These are phyloP conservation scores for Rhododendron griersonianum DNA, from an alignment of 148 eudicot species.

Conservation along the genomic window DNA sequence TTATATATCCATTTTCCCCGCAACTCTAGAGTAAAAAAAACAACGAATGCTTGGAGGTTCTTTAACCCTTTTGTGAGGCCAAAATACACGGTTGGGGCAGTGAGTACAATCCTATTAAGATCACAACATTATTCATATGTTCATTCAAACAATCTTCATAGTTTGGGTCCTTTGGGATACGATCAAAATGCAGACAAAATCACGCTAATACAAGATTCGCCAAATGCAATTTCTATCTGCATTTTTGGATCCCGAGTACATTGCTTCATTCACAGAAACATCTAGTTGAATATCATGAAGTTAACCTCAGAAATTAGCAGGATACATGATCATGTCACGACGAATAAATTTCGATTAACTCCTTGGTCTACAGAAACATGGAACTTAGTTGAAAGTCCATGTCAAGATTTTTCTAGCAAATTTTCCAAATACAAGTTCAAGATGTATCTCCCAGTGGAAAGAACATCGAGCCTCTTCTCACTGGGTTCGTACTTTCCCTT, in stretches of 20 bases:
- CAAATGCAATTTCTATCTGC: neutral
- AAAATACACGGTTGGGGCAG: neutral
- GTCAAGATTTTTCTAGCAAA: constrained; percentile 68
- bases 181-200: neutral
- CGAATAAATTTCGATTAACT: neutral
- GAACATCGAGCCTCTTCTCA: constrained; percentile 88
- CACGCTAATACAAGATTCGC: neutral
- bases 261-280: neutral
- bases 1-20: neutral
- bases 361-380: neutral
- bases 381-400: neutral
- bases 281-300: neutral
- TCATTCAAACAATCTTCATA: neutral
- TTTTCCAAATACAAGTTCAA: constrained; percentile 74
- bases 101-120: neutral
- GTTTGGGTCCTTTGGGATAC: neutral
- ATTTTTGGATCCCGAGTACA: neutral
- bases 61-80: neutral
- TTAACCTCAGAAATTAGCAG: neutral
- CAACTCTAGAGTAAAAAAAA: neutral
- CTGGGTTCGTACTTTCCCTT: constrained; percentile 91
- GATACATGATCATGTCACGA: neutral
- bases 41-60: neutral
- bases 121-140: neutral
- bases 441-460: constrained; percentile 85